These are phyloP conservation scores for Yamadazyma olivae DNA, from an alignment of 805 yeast genomes.

Conservation along the genomic window DNA sequence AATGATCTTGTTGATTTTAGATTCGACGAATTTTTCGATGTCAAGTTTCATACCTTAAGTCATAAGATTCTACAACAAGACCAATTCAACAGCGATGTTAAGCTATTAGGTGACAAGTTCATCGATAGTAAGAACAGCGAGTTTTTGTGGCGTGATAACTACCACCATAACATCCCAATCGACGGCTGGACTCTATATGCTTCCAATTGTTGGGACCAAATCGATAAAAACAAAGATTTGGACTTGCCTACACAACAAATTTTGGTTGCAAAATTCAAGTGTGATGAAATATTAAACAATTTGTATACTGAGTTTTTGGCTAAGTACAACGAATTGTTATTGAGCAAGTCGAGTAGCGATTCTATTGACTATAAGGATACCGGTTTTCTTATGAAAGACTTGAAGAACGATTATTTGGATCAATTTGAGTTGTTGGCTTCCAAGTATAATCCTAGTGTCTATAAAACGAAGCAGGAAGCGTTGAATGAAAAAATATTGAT, in stretches of 20 bases:
- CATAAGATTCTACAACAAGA: conserved; percentile 84
- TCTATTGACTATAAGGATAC: conserved; percentile 44
- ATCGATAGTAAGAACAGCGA: conserved; percentile 25
- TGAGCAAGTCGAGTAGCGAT: conserved; percentile 4
- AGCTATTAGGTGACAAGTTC: conserved; percentile 61
- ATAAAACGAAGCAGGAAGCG: conserved; percentile 53
- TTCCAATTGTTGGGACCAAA: conserved; percentile 89
- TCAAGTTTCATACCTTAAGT: conserved; percentile 75
- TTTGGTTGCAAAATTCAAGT: conserved; percentile 88
- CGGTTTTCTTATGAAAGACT: conserved; percentile 39
- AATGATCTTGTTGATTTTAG: conserved; percentile 50
- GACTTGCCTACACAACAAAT: conserved; percentile 97
- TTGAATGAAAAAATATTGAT: conserved; percentile 42
- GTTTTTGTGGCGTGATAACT: conserved; percentile 60
- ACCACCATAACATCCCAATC: conserved; percentile 83
- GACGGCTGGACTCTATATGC: conserved; percentile 97
- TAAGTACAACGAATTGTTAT: conserved; percentile 15
- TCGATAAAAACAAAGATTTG: conserved; percentile 86
- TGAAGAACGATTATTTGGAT: conserved; percentile 46
- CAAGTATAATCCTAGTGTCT: conserved; percentile 67
- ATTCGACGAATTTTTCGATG: conserved; percentile 77
- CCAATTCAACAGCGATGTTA: conserved; percentile 60
- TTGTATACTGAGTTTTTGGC: conserved; percentile 27
- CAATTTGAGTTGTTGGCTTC: conserved; percentile 72
- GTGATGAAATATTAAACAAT: conserved; percentile 74